phyloP scores from a whole-genome alignment of 1,139 yeast genomes.

The Sugiyamaella novakii region DNA sequence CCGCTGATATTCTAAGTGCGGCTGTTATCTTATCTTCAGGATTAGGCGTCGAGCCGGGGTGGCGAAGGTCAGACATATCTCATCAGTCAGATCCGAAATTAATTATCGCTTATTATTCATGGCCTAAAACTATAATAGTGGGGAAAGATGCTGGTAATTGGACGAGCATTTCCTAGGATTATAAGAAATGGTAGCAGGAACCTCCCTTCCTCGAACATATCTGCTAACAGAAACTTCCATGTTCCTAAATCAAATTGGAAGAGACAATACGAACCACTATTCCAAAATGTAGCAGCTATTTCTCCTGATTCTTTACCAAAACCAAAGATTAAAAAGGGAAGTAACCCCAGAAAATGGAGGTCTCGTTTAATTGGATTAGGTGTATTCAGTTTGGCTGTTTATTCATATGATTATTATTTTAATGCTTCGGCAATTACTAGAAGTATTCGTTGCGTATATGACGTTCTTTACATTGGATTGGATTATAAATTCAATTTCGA shows the following conservation, averaged over 20 bases:
- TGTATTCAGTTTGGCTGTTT: slow-evolving; percentile 22
- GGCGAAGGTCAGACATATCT: slow-evolving; percentile 3
- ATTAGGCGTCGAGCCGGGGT: background rate
- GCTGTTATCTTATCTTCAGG: slow-evolving; percentile 5
- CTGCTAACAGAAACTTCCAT: too few relatives aligned
- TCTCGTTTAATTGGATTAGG: slow-evolving; percentile 22
- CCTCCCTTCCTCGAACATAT: too few relatives aligned
- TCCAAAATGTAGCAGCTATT: slow-evolving; percentile 21
- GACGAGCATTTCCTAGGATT: background rate
- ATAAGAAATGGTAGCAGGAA: too few relatives aligned
- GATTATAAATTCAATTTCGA: slow-evolving; percentile 58
- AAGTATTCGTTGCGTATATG: slow-evolving; percentile 54
- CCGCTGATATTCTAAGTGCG: too few relatives aligned
- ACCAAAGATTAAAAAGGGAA: background rate
- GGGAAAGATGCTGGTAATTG: slow-evolving; percentile 2
- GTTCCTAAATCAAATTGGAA: too few relatives aligned
- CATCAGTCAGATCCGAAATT: background rate
- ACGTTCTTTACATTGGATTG: slow-evolving; percentile 55
- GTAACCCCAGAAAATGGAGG: slow-evolving; percentile 22
- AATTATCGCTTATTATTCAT: too few relatives aligned
- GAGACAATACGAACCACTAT: slow-evolving; percentile 10
- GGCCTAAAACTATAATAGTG: too few relatives aligned
- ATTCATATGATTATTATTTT: slow-evolving; percentile 28
- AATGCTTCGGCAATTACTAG: slow-evolving; percentile 56
- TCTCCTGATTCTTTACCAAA: slow-evolving; percentile 28